phyloP scores from a whole-genome alignment of 2,329 filamentous ascomycete genomes.

The Beauveria australis region DNA sequence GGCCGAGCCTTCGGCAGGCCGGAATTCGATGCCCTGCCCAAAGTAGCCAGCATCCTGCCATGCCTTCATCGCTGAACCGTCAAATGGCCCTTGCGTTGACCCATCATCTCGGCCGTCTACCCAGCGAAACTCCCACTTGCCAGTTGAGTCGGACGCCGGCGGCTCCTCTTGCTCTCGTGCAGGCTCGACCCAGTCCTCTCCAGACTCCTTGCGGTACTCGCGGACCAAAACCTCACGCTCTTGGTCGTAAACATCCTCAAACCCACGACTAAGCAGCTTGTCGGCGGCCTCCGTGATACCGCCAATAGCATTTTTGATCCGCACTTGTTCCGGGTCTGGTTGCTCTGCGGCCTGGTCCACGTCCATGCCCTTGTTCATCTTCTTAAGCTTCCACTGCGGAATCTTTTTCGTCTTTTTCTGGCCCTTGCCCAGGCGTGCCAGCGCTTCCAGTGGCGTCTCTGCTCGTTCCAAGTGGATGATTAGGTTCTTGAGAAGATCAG shows the following conservation, averaged over 20 bases:
- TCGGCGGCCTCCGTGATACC: constrained; percentile 85
- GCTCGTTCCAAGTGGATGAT: constrained; percentile 67
- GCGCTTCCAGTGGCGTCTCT: constrained; percentile 81
- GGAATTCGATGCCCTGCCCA: constrained; percentile 77
- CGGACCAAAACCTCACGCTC: constrained; percentile 77
- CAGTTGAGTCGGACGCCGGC: constrained; percentile 47
- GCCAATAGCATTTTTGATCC: constrained; percentile 67
- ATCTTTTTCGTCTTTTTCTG: constrained; percentile 52
- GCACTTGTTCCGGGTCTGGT: constrained; percentile 60
- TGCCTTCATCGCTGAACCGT: constrained; percentile 74
- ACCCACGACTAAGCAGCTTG: constrained; percentile 71
- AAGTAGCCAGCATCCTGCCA: constrained; percentile 95
- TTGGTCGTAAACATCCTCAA: constrained; percentile 84
- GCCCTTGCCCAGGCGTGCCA: constrained; percentile 68
- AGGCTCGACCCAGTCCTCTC: constrained; percentile 69
- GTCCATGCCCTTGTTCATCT: constrained; percentile 46
- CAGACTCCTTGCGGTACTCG: constrained; percentile 76
- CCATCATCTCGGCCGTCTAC: constrained; percentile 76
- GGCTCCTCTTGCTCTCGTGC: constrained; percentile 49
- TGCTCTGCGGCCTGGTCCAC: constrained; percentile 65
- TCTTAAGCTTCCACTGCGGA: constrained; percentile 64
- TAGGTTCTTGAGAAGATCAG: constrained; percentile 64
- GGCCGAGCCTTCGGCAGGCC: constrained; percentile 45
- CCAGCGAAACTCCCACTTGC: constrained; percentile 84
- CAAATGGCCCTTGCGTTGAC: constrained; percentile 77